A percentile compares a stretch with the other conserved stretches of the same genome.
phyloP scores from a whole-genome alignment of 1,284 basidiomycete genomes.

The Sporisorium scitamineum region DNA sequence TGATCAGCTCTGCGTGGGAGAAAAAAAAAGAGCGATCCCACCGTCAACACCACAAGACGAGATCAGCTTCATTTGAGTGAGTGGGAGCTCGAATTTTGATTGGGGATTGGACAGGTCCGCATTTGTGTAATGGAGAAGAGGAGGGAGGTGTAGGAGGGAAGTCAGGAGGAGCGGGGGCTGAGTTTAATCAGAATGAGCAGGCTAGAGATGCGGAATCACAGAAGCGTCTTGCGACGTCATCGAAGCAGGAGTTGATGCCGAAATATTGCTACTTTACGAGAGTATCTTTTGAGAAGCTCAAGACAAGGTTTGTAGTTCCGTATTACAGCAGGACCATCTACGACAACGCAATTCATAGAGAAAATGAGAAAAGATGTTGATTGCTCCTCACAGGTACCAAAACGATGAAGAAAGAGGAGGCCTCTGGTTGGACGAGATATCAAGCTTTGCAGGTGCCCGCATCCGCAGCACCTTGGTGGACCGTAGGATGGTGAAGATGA shows the following conservation, averaged over 20 bases:
- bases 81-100: not conserved
- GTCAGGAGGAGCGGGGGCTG: no score
- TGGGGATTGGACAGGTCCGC: not conserved
- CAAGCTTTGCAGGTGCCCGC: not conserved
- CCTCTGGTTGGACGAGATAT: not conserved
- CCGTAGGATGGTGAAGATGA: not conserved
- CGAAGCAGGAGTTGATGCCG: no score
- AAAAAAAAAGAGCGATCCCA: not conserved
- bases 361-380: not conserved
- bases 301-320: no score
- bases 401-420: not conserved
- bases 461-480: not conserved
- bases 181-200: no score
- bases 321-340: no score
- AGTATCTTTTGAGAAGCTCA: no score
- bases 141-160: no score
- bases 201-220: no score
- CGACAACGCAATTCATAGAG: no score
- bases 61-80: not conserved
- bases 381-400: not conserved
- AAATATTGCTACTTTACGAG: no score
- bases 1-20: conserved; percentile 1
- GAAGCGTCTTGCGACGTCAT: no score
- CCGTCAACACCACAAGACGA: not conserved
- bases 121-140: not conserved